Conservation (phyloP, 202 grass and related monocot species). For the Bolboschoenoplectus hybrid region DNA sequence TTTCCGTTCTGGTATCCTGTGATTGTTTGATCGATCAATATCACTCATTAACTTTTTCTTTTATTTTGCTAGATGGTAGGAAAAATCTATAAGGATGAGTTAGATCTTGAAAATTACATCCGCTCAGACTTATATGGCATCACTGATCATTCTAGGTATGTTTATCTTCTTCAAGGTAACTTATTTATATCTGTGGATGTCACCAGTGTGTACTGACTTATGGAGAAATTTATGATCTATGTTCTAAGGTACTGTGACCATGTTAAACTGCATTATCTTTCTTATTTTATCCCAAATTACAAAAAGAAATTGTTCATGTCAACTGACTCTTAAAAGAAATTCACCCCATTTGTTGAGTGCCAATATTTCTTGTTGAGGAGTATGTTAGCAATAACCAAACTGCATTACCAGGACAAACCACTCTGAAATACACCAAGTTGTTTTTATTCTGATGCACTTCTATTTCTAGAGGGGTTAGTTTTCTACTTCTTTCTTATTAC, state of each 20-base stretch:
- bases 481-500: slow-evolving; percentile 25
- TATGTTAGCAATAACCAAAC: neutral
- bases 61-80: slow-evolving; percentile 42
- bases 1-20: neutral
- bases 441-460: slow-evolving; percentile 9
- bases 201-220: neutral
- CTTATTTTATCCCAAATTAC: slow-evolving; percentile 15
- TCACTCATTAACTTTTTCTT: neutral
- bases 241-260: slow-evolving; percentile 2
- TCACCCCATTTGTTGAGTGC: neutral
- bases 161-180: slow-evolving; percentile 22
- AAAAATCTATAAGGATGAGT: slow-evolving; percentile 51
- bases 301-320: neutral
- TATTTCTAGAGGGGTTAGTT: neutral
- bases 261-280: slow-evolving; percentile 2
- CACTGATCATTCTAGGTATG: slow-evolving; percentile 46
- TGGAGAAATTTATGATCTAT: slow-evolving; percentile 4
- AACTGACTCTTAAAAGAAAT: neutral
- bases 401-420: neutral
- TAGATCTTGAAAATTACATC: slow-evolving; percentile 51
- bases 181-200: slow-evolving; percentile 1
- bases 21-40: neutral
- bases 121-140: slow-evolving; percentile 49
- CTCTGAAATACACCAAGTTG: neutral
- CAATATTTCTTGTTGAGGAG: neutral